Conservation (phyloP, 306 rosid genomes). For the Cucurbita moschata region DNA sequence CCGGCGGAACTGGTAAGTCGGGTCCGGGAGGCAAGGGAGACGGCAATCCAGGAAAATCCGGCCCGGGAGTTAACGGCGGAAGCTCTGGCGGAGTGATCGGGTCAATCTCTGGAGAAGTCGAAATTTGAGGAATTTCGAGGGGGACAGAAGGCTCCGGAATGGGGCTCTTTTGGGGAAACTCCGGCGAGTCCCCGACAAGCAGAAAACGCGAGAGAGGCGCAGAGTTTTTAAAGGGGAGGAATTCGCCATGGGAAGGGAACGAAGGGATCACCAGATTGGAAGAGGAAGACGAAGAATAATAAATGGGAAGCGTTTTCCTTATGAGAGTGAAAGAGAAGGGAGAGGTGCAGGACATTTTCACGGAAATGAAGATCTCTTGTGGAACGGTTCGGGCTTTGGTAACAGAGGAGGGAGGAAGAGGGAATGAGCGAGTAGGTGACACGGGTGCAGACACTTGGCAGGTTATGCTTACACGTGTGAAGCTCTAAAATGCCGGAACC, state of each 20-base stretch:
- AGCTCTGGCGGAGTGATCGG: conserved; percentile 31
- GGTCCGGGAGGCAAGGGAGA: too few relatives aligned
- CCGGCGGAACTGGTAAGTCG: not conserved
- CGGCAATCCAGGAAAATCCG: not conserved
- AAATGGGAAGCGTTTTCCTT: conserved; percentile 16
- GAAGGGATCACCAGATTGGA: not conserved
- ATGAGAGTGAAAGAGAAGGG: conserved; percentile 19
- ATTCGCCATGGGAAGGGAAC: not conserved
- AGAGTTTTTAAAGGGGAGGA: not conserved
- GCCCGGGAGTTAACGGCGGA: conserved; percentile 1
- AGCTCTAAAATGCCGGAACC: too few relatives aligned
- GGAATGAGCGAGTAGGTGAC: too few relatives aligned
- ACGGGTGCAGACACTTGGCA: too few relatives aligned
- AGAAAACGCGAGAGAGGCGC: not conserved
- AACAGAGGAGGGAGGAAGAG: too few relatives aligned
- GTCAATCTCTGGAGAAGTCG: conserved; percentile 20
- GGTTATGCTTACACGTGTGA: too few relatives aligned
- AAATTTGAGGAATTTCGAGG: conserved; percentile 15
- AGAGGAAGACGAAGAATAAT: not conserved
- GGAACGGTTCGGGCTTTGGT: not conserved
- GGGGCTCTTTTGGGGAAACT: conserved; percentile 8
- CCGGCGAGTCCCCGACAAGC: not conserved
- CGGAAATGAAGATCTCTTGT: not conserved
- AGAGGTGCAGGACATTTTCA: conserved; percentile 7
- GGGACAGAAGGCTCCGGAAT: conserved; percentile 14